phyloP scores from a whole-genome alignment of 2,329 filamentous ascomycete genomes.

The Trichoderma guizhouense region DNA sequence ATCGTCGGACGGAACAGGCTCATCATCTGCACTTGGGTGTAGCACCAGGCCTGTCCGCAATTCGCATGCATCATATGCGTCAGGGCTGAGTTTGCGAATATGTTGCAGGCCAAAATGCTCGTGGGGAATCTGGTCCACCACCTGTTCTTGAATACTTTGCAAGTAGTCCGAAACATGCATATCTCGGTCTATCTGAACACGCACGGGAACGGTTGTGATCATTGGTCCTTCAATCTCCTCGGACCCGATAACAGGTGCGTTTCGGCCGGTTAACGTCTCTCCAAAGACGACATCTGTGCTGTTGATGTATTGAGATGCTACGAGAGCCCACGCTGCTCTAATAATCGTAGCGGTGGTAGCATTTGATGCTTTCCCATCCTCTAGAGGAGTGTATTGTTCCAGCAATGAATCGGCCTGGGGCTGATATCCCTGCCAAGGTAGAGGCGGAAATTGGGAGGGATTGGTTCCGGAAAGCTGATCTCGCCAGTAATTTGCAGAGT shows the following conservation, averaged over 20 bases:
- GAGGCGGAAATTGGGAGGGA: constrained; percentile 45
- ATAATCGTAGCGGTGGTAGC: constrained; percentile 55
- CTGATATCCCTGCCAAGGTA: constrained; percentile 48
- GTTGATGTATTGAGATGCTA: constrained; percentile 51
- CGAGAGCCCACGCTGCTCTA: constrained; percentile 56
- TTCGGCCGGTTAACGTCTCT: constrained; percentile 57
- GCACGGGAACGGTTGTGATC: constrained; percentile 58
- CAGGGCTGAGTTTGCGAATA: constrained; percentile 54
- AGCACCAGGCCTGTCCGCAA: constrained; percentile 54
- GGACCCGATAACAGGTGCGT: constrained; percentile 44
- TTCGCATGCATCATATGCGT: constrained; percentile 54
- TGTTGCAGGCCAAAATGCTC: constrained; percentile 61
- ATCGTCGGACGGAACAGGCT: constrained; percentile 26
- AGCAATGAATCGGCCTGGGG: constrained; percentile 51
- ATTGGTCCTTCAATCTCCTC: constrained; percentile 59
- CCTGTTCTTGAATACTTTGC: constrained; percentile 53
- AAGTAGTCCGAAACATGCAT: constrained; percentile 49
- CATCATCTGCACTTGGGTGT: constrained; percentile 41
- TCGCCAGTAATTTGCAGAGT: constrained; percentile 46
- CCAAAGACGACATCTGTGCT: constrained; percentile 55
- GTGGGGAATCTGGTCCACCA: constrained; percentile 57
- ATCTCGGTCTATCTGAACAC: constrained; percentile 39
- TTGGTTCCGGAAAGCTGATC: constrained; percentile 43
- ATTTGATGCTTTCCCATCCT: constrained; percentile 33
- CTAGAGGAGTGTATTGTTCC: constrained; percentile 48